Base-by-base conservation (phyloP, 768 basidiomycete genomes). In the Dentipellis fragilis region DNA sequence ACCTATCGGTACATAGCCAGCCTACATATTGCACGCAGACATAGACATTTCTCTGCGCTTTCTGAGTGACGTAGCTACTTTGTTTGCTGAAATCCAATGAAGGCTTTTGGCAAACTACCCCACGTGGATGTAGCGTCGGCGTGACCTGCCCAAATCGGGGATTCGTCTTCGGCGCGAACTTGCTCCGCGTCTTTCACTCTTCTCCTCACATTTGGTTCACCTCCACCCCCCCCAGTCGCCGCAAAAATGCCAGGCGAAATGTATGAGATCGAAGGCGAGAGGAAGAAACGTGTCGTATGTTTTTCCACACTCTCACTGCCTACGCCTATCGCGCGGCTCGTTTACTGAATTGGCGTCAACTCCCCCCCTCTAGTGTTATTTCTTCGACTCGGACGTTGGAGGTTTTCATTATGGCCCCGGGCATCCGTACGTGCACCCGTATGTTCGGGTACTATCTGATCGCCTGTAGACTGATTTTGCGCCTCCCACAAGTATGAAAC, bases 321-420 rank as follows among this genome's bases (percentile, higher is more conserved):
- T 29, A 3, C 29, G 29, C 29, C 29, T 6, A 29, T 6, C 29
- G 29, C 29, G 29, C 29, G 29, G 29, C 29, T 9, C 36, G n/a
- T 40, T 42, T 54, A 36, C 50, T 51, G 11, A 19, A 10, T 6
- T 16, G 37, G 51, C 36, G 19, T 58, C 29, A 3, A 29, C 58
- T 9, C 23, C 23, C 55, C 53, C 2, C 52, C 19, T 58, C 11
- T 22, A 96, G 89, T 98, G 95, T 68, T 99, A 99, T 76, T 99
- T 99, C 78, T 99, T 94, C 74, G 95, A 99, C 72, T 95, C 93
- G 35, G 95, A 99, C 68, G 94, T 99, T 69, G 95, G 96, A 21
- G 95, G 96, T 52, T 99, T 97, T 68, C 96, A 98, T 70, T 94
- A 96, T 84, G 93, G 93, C n/a, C 92, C 87, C 56, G 94, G 93